phyloP scores from a whole-genome alignment of 495 filamentous ascomycete genomes.

The Hyaloscypha finlandica region DNA sequence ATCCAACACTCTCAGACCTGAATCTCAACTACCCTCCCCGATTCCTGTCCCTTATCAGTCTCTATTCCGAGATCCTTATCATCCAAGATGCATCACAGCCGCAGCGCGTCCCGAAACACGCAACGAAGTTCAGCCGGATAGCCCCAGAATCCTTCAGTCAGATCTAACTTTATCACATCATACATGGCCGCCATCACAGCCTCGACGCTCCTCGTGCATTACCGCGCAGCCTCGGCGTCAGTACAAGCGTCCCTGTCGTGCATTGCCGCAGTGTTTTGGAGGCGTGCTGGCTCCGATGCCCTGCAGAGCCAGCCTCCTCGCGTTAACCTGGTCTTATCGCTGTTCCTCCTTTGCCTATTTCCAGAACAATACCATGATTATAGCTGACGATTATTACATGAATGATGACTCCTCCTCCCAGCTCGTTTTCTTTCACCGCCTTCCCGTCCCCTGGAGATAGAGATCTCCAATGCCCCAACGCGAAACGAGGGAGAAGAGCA shows the following conservation, averaged over 20 bases:
- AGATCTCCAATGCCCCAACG: no score
- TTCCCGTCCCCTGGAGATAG: no score
- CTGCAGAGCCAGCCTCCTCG: not conserved
- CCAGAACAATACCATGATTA: no score
- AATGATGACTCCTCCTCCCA: no score
- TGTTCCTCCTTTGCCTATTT: not conserved
- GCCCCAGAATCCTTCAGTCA: not conserved
- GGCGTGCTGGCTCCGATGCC: no score
- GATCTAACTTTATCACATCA: not conserved
- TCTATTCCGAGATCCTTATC: not conserved
- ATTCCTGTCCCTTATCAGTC: not conserved
- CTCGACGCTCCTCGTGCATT: not conserved
- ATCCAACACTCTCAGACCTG: not conserved
- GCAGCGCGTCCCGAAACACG: slow-evolving; percentile 10
- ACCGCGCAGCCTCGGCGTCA: not conserved
- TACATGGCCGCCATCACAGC: not conserved
- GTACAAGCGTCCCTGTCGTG: no score
- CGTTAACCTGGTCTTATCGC: not conserved
- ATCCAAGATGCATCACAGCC: not conserved
- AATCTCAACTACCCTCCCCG: not conserved
- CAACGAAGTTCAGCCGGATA: not conserved
- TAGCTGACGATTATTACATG: no score
- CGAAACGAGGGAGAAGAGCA: no score
- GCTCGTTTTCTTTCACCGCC: no score
- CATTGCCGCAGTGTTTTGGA: no score